Percentiles rank a stretch among this genome's conserved stretches.
Evolutionary conservation across 2,329 filamentous ascomycete species (phyloP).

Genomic region (Torrubiellomyces zombiae): DNA sequence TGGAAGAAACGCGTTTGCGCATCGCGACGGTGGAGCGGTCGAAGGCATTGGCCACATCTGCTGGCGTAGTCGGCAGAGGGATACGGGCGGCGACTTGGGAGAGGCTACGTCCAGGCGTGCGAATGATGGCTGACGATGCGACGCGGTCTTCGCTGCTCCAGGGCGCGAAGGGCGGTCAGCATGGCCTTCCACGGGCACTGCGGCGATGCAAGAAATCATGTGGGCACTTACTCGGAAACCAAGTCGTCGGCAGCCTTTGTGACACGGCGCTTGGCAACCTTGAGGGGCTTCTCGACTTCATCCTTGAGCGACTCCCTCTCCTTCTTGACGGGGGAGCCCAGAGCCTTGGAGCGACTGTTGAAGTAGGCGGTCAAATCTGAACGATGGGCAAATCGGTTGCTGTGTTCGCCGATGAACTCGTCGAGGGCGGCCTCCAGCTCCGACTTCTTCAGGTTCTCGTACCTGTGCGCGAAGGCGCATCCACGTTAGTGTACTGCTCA

Average conservation of each 20-base stretch:
- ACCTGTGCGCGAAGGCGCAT: conserved; percentile 27
- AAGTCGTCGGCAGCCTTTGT: conserved; percentile 29
- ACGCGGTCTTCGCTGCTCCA: conserved; percentile 15
- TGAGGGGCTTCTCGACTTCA: conserved; percentile 22
- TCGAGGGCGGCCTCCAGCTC: conserved; percentile 67
- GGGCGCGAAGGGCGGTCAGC: too few species aligned
- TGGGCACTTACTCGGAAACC: conserved; percentile 25
- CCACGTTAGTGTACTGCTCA: background rate
- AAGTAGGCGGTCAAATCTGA: conserved; percentile 59
- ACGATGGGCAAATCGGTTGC: conserved; percentile 44
- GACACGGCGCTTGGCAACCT: conserved; percentile 27
- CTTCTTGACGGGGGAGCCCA: conserved; percentile 45
- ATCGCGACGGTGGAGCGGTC: conserved; percentile 54
- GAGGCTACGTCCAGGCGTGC: conserved; percentile 34
- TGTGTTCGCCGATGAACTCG: conserved; percentile 53
- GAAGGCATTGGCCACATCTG: conserved; percentile 58
- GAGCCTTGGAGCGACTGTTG: conserved; percentile 42
- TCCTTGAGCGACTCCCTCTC: conserved; percentile 25
- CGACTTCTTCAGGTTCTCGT: conserved; percentile 55
- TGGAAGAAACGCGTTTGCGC: conserved; percentile 44
- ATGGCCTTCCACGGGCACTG: too few species aligned
- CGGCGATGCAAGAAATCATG: too few species aligned
- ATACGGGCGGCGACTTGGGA: conserved; percentile 41
- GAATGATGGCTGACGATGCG: conserved; percentile 27
- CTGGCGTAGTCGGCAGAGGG: conserved; percentile 65